phyloP scores from a whole-genome alignment of 2,329 filamentous ascomycete genomes.

The Diplodia intermedia region DNA sequence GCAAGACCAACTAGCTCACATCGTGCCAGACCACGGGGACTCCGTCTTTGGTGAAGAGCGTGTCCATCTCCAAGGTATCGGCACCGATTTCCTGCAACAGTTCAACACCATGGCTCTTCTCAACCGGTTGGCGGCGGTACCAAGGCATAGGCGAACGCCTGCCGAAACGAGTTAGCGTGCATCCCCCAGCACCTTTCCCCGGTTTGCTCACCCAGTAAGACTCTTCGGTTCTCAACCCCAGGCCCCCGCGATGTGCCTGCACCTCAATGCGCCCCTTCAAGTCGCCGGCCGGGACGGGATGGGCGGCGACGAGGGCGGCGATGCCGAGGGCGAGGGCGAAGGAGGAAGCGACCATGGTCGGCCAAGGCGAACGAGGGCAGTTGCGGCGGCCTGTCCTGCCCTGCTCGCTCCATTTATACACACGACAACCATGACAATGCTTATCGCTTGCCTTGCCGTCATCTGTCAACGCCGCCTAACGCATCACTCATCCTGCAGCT shows the following conservation, averaged over 20 bases:
- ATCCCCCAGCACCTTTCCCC: neutral
- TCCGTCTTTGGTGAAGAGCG: slow-evolving; percentile 39
- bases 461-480: neutral
- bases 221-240: slow-evolving; percentile 36
- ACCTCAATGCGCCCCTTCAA: slow-evolving; percentile 33
- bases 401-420: slow-evolving; percentile 1
- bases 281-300: slow-evolving; percentile 1
- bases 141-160: slow-evolving; percentile 38
- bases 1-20: neutral
- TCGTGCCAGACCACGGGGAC: slow-evolving; percentile 41
- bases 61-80: slow-evolving; percentile 39
- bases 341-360: neutral
- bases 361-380: neutral
- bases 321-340: neutral
- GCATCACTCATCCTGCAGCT: slow-evolving; percentile 25
- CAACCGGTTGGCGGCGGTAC: neutral
- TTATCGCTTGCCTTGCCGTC: neutral
- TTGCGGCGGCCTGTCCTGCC: neutral
- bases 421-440: neutral
- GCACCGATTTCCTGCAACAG: slow-evolving; percentile 35
- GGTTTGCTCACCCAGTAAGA: slow-evolving; percentile 33
- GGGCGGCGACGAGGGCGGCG: slow-evolving; percentile 5
- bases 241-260: slow-evolving; percentile 39
- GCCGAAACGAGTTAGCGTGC: neutral
- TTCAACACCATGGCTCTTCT: neutral